These are phyloP conservation scores for Debaryomyces sp. DNA, from an alignment of 1,139 yeast genomes.

Conservation along the genomic window DNA sequence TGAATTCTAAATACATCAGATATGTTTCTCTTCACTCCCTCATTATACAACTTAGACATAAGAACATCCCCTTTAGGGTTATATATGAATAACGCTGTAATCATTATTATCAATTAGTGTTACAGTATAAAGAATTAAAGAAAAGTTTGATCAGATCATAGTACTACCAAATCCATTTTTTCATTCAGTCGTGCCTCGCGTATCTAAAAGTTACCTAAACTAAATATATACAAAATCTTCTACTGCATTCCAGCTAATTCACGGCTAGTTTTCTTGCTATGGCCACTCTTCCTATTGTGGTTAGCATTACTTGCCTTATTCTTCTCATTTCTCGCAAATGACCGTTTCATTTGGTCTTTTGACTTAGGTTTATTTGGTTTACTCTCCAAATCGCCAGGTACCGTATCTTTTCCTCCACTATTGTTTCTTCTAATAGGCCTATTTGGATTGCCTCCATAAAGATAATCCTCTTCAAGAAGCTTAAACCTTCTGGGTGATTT, in stretches of 20 bases:
- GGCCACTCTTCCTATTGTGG: conserved; percentile 65
- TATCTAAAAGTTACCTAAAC: neutral
- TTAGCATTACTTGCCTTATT: conserved; percentile 61
- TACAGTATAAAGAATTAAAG: neutral
- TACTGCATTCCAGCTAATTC: conserved; percentile 63
- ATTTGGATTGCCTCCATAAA: conserved; percentile 39
- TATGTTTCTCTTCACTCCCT: conserved; percentile 64
- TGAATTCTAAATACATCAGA: conserved; percentile 93
- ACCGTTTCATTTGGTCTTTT: conserved; percentile 26
- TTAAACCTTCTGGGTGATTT: conserved; percentile 64
- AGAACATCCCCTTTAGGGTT: conserved; percentile 86
- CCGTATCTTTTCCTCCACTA: conserved; percentile 16
- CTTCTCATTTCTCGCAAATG: conserved; percentile 50
- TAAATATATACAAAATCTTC: conserved; percentile 16
- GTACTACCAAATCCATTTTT: neutral
- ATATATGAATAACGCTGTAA: conserved; percentile 76
- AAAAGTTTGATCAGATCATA: neutral
- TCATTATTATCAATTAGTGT: conserved; percentile 47
- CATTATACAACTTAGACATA: conserved; percentile 72
- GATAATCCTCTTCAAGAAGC: conserved; percentile 63
- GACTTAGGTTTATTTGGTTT: conserved; percentile 6
- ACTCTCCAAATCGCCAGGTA: neutral
- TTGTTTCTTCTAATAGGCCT: conserved; percentile 8
- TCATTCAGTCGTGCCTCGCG: conserved; percentile 4
- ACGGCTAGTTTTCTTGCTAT: conserved; percentile 58